Percentiles rank a stretch among this genome's conserved stretches.
Conservation (phyloP, 1,284 basidiomycete species). For the Neolentinus lepideus region DNA sequence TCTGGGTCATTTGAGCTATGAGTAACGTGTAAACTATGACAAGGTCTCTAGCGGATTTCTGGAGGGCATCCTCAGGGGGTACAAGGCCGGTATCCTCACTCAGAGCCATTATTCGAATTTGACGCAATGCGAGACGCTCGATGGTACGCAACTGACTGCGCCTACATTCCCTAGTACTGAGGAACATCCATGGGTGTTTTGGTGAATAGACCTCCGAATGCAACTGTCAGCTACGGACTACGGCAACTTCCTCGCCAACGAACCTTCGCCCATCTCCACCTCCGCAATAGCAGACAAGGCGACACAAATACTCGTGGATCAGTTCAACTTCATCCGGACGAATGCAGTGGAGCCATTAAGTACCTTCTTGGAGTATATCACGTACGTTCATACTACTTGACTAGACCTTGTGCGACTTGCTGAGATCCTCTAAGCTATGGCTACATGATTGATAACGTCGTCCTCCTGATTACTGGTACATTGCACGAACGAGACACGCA, state of each 20-base stretch:
- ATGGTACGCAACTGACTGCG: slow-evolving; percentile 54
- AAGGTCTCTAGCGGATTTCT: slow-evolving; percentile 82
- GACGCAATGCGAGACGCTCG: slow-evolving; percentile 96
- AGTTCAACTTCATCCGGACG: slow-evolving; percentile 91
- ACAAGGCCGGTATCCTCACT: slow-evolving; percentile 88
- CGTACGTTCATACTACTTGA: slow-evolving; percentile 40
- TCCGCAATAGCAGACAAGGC: slow-evolving; percentile 95
- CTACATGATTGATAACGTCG: slow-evolving; percentile 99
- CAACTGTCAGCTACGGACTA: slow-evolving; percentile 97
- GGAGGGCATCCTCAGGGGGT: slow-evolving; percentile 92
- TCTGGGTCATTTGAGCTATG: slow-evolving; percentile 6
- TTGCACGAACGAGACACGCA: slow-evolving; percentile 97
- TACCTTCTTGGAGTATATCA: slow-evolving; percentile 98
- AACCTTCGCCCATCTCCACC: slow-evolving; percentile 92
- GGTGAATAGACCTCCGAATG: slow-evolving; percentile 73
- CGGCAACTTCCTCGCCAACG: slow-evolving; percentile 97
- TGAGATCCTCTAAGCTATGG: slow-evolving; percentile 57
- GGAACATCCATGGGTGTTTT: slow-evolving; percentile 3
- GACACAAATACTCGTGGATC: slow-evolving; percentile 90
- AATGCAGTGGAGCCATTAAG: slow-evolving; percentile 90
- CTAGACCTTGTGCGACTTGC: slow-evolving; percentile 9
- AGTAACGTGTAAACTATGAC: slow-evolving; percentile 16
- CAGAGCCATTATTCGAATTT: slow-evolving; percentile 90
- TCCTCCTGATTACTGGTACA: slow-evolving; percentile 95
- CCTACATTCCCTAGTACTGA: neutral